phyloP scores from a whole-genome alignment of 2,329 filamentous ascomycete species.

The Fusarium mangiferae region DNA sequence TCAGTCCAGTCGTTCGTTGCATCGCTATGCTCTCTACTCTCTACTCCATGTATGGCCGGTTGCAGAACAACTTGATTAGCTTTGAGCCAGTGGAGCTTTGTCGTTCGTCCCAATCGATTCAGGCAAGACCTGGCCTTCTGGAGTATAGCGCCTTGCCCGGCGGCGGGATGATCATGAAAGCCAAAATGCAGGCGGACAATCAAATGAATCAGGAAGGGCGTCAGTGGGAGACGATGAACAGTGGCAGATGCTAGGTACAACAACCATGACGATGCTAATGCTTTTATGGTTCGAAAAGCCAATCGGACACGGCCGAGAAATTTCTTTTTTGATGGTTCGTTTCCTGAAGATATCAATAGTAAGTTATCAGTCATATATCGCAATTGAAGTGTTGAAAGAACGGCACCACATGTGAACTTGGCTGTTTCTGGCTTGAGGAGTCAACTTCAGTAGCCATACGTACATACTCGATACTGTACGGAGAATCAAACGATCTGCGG shows the following conservation, averaged over 20 bases:
- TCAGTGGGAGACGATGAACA: neutral
- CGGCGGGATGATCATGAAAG: conserved; percentile 25
- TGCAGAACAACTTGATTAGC: conserved; percentile 39
- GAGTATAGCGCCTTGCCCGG: conserved; percentile 37
- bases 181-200: neutral
- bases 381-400: neutral
- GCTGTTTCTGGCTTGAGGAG: neutral
- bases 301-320: neutral
- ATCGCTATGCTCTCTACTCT: neutral
- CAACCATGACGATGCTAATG: neutral
- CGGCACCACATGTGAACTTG: neutral
- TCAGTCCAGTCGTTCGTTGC: neutral
- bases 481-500: conserved; percentile 26
- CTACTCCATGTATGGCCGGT: conserved; percentile 14
- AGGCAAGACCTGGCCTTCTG: conserved; percentile 30
- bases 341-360: neutral
- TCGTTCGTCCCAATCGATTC: conserved; percentile 23
- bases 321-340: conserved; percentile 5
- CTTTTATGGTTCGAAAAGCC: neutral
- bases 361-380: neutral
- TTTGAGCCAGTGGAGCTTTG: conserved; percentile 35
- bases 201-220: conserved; percentile 5
- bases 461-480: neutral
- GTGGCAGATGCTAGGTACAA: neutral
- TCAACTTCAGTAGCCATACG: neutral